Evolutionary conservation across 2,329 filamentous ascomycete genomes (phyloP), one percentile per base, ranked within the genome.

Genomic region (Epichloe typhina): DNA sequence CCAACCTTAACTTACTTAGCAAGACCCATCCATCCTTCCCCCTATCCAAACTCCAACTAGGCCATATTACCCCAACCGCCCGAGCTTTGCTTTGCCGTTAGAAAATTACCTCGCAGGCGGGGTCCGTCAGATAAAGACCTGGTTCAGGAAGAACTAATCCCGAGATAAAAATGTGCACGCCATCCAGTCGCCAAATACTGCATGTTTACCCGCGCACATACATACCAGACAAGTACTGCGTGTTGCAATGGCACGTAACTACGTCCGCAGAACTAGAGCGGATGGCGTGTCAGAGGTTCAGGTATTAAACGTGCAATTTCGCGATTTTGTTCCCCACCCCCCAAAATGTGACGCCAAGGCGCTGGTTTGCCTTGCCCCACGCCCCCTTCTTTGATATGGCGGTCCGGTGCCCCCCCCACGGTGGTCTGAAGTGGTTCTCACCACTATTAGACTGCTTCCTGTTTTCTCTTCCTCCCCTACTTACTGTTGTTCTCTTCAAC

Each of bases 401-500:
- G 44, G 26, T 33, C 33, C 44, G 13, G 40, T 41, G 19, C 3
- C 31, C 37, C 42, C 31, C 37, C 36, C 37, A 23, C 17, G 26
- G 13, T 13, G 35, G 5, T 46, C 8, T 11, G 6, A 23, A 37
- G 26, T 41, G 40, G 33, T 43, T 49, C 42, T 54, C 38, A 48
- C 41, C 37, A 33, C 13, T 38, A 35, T 45, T 6, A 21, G 8
- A 9, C 45, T 39, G 41, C 19, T 50, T 50, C 51, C 46, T 46
- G 46, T 43, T 31, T 11, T 31, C 52, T 48, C 52, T 58, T 48
- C 43, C 51, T 51, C 47, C 49, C 50, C 54, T 23, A 59, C 54
- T 47, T 59, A 50, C 56, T 55, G 53, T 53, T 58, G 55, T 53
- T 63, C 57, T 61, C 55, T 55, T 60, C 33, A 23, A 44, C 17